These are phyloP conservation scores for Fraxinus ornus DNA, from an alignment of 305 asterid species.

Conservation along the genomic window DNA sequence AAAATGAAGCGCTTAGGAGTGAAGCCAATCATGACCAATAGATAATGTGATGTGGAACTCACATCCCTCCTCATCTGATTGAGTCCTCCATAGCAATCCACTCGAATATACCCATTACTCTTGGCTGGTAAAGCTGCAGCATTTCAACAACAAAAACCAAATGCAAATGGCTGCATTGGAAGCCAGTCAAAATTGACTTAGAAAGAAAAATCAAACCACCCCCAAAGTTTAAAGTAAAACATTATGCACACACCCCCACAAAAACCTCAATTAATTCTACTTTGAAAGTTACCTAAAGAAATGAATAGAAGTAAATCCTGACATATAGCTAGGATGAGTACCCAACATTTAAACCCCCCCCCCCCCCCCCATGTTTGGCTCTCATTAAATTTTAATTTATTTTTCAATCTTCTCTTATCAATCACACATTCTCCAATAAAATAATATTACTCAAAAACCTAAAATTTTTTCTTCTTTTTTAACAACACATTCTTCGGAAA, in stretches of 20 bases:
- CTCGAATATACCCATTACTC: conserved; percentile 85
- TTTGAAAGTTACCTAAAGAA: not conserved
- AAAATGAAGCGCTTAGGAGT: not conserved
- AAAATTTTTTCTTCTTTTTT: no score
- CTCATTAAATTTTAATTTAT: no score
- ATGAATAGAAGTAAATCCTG: not conserved
- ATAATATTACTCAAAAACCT: no score
- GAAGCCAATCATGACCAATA: conserved; percentile 3
- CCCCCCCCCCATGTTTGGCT: not conserved
- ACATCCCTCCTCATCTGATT: conserved; percentile 99
- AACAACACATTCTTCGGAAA: not conserved
- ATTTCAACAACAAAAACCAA: conserved; percentile 91
- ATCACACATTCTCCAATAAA: not conserved
- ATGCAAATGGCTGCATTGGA: conserved; percentile 87
- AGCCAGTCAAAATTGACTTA: conserved; percentile 63
- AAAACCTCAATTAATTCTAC: not conserved
- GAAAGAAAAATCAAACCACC: conserved; percentile 35
- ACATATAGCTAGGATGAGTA: not conserved
- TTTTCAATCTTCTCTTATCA: not conserved
- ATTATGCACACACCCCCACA: conserved; percentile 7
- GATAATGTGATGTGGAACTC: conserved; percentile 33
- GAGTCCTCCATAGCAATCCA: conserved; percentile 99
- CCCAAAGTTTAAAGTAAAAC: conserved; percentile 13
- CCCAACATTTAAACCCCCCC: not conserved
- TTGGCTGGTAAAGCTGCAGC: conserved; percentile 91